Conservation (phyloP, 805 yeast species). For the Crinitomyces ghanaensis region DNA sequence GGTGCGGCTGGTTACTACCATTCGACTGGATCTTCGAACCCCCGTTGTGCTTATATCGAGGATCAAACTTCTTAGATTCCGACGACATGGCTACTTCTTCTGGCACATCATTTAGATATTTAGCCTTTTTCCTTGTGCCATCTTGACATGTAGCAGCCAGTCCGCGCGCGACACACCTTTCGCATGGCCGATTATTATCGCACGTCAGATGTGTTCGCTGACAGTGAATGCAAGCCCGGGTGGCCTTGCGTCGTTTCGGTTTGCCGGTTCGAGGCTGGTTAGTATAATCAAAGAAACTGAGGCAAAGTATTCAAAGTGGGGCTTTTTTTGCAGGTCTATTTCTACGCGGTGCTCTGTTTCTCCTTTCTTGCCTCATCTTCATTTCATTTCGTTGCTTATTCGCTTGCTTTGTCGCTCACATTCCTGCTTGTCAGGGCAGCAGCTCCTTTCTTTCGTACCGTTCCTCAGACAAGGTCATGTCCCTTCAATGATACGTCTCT, state of each 20-base stretch:
- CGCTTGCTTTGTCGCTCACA: no score
- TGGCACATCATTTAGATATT: slow-evolving; percentile 60
- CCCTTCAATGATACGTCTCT: no score
- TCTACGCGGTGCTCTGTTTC: neutral
- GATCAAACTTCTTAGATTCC: slow-evolving; percentile 9
- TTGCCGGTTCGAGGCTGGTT: slow-evolving; percentile 27
- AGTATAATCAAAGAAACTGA: no score
- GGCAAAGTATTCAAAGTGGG: neutral
- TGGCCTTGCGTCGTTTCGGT: slow-evolving; percentile 51
- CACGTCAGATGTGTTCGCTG: slow-evolving; percentile 88
- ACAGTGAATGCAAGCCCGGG: slow-evolving; percentile 85
- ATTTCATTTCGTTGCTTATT: no score
- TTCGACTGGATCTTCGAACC: no score
- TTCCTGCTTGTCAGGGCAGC: no score
- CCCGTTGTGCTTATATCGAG: slow-evolving; percentile 4
- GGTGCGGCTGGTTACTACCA: no score
- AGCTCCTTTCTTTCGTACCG: no score
- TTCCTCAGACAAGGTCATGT: no score
- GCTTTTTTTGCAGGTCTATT: neutral
- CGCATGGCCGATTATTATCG: slow-evolving; percentile 73
- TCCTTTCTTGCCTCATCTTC: neutral
- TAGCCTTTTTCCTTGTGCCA: slow-evolving; percentile 81
- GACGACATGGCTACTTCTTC: slow-evolving; percentile 15
- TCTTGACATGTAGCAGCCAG: slow-evolving; percentile 64
- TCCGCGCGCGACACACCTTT: slow-evolving; percentile 62